phyloP scores from a whole-genome alignment of 164 flowering plant genomes.

The Platanus orientalis region DNA sequence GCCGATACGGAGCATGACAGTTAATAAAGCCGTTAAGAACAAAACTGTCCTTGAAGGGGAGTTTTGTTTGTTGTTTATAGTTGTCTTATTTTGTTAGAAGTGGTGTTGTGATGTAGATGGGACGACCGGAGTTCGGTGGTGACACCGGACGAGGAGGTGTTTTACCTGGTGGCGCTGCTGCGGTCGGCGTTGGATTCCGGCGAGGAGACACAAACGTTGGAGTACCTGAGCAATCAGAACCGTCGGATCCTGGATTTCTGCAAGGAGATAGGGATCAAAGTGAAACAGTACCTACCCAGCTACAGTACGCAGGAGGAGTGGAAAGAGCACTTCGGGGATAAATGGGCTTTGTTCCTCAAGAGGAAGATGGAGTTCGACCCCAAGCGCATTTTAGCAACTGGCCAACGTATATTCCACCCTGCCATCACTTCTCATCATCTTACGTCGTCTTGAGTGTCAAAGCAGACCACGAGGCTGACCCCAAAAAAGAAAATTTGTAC shows the following conservation, averaged over 20 bases:
- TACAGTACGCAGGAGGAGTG: constrained; percentile 62
- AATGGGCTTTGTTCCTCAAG: constrained; percentile 51
- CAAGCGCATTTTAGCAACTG: constrained; percentile 64
- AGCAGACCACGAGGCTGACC: not conserved
- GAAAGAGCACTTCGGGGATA: constrained; percentile 72
- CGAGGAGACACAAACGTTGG: constrained; percentile 52
- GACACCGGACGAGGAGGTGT: constrained; percentile 86
- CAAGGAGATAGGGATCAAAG: constrained; percentile 43
- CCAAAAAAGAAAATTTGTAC: too few species aligned
- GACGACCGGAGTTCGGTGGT: constrained; percentile 70
- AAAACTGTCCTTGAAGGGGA: too few species aligned
- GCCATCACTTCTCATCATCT: constrained; percentile 6
- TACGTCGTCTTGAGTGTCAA: constrained; percentile 7
- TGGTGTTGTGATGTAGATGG: constrained; percentile 50
- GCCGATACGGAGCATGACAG: too few species aligned
- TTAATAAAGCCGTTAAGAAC: too few species aligned
- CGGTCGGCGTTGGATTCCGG: constrained; percentile 64
- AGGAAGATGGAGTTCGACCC: constrained; percentile 75
- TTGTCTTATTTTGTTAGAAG: too few species aligned
- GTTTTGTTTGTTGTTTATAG: too few species aligned
- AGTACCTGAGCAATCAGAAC: constrained; percentile 60
- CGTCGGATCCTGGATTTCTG: constrained; percentile 65
- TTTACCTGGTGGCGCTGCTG: constrained; percentile 78
- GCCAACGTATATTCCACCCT: constrained; percentile 71
- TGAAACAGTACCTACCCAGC: constrained; percentile 77